Conservation (phyloP, 2,329 filamentous ascomycete species). For the Parafenestella ontariensis region DNA sequence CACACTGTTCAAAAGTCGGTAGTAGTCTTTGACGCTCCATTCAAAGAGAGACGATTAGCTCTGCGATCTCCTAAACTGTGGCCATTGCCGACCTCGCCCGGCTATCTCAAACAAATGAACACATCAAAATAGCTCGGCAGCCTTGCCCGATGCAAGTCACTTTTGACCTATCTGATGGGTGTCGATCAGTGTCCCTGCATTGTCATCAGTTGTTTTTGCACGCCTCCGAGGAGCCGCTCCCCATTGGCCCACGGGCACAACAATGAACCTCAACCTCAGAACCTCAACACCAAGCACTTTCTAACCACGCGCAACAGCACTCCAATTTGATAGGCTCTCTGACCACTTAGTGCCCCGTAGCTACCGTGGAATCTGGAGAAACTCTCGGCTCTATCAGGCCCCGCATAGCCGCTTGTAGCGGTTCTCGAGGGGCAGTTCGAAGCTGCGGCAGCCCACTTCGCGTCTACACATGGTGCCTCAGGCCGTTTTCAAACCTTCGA, state of each 20-base stretch:
- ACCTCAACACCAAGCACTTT: conserved; percentile 46
- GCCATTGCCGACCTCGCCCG: conserved; percentile 23
- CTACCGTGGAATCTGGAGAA: conserved; percentile 30
- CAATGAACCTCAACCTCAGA: conserved; percentile 29
- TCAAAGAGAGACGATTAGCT: neutral
- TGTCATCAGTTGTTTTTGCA: conserved; percentile 33
- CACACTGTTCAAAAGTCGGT: too few species aligned
- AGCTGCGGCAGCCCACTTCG: conserved; percentile 17
- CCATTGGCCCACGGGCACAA: conserved; percentile 36
- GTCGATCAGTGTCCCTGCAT: conserved; percentile 34
- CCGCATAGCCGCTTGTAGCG: conserved; percentile 44
- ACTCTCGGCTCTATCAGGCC: conserved; percentile 35
- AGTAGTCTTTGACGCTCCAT: neutral
- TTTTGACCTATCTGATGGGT: conserved; percentile 12
- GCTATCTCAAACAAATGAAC: conserved; percentile 3
- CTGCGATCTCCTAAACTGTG: neutral
- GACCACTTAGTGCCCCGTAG: conserved; percentile 11
- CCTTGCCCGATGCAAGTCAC: conserved; percentile 16
- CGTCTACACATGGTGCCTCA: conserved; percentile 18
- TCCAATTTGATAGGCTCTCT: conserved; percentile 39
- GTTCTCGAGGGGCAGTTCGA: conserved; percentile 18
- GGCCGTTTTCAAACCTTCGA: conserved; percentile 28
- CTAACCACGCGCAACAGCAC: conserved; percentile 39
- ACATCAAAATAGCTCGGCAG: conserved; percentile 11
- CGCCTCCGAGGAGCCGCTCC: conserved; percentile 24